These are phyloP conservation scores for Vigna hirtella DNA, from an alignment of 306 rosid species.

Conservation along the genomic window DNA sequence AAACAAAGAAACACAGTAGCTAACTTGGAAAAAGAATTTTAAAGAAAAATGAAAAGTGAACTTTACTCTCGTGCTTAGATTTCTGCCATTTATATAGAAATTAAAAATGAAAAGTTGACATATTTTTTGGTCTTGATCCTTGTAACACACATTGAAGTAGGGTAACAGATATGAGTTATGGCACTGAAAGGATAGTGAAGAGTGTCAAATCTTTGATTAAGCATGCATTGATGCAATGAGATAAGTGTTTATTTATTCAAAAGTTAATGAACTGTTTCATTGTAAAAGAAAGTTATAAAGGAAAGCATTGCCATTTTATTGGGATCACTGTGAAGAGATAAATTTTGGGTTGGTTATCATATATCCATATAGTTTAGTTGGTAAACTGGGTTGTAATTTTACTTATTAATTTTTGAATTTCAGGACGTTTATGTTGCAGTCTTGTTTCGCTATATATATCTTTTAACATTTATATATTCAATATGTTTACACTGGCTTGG, in stretches of 20 bases:
- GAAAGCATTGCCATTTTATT: neutral
- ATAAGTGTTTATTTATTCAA: slow-evolving; percentile 5
- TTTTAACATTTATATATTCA: slow-evolving; percentile 46
- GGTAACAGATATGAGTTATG: neutral
- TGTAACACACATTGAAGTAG: neutral
- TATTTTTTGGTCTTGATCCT: neutral
- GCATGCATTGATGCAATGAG: neutral
- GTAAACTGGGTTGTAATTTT: slow-evolving; percentile 26
- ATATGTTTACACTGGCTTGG: slow-evolving; percentile 96
- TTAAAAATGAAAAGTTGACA: too few relatives aligned
- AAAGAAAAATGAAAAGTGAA: too few relatives aligned
- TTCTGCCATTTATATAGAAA: too few relatives aligned
- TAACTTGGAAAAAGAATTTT: too few relatives aligned
- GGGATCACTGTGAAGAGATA: slow-evolving; percentile 12
- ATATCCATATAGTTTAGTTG: slow-evolving; percentile 2
- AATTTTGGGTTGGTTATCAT: slow-evolving; percentile 23
- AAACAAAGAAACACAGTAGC: too few relatives aligned
- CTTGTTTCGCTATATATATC: slow-evolving; percentile 1
- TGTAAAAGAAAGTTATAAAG: neutral
- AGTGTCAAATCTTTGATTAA: slow-evolving; percentile 1
- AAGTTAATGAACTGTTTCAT: neutral
- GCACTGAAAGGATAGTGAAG: neutral
- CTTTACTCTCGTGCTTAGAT: too few relatives aligned
- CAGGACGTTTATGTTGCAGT: slow-evolving; percentile 17
- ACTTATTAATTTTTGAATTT: neutral